Evolutionary conservation across 2,329 filamentous ascomycete genomes (phyloP), one percentile per base, ranked within the genome.

Genomic region (Aspergillus alliaceus): DNA sequence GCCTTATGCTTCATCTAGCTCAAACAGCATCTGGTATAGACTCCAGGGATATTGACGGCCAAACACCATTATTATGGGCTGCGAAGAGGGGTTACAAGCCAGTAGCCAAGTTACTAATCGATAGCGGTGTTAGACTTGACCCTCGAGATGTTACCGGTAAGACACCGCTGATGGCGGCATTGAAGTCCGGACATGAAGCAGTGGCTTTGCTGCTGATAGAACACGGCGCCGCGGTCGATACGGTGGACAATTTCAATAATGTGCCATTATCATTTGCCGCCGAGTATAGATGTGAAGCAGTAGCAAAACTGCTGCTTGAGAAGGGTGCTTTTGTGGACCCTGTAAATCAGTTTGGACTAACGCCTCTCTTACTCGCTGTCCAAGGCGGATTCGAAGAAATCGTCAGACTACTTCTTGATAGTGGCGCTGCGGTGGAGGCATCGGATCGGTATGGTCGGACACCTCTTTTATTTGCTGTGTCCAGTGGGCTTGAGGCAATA

Each of bases 21-120:
- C n/a, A n/a, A n/a, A 27, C 14, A 11, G 22, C 6, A 15, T 5
- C 4, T 18, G 6, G 1, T 18, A 25, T 46, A 27, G 47, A 24
- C 31, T 24, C 22, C 3, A 46, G 6, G 24, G 42, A 46, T 25
- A 29, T 29, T 9, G 14, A 8, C n/a, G 42, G n/a, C 6, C 34
- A 24, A n/a, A 58, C 59, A 14, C n/a, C 55, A 5, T 50, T 62
- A 12, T 57, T 48, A n/a, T 51, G 47, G 52, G 57, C 59, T 1
- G 56, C 54, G 6, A n/a, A 31, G 1, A 42, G 51, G 9, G 39
- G 52, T 4, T 37, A 59, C 9, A 9, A 20, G 1, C 9, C 27
- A 1, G 8, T 54, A 3, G 46, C 52, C 11, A 25, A 52, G 7
- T 5, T 54, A 3, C 49, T 62, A 5, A 11, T 56, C 4, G 3